These are phyloP conservation scores for Byssoonygena ceratinophila DNA, from an alignment of 2,329 filamentous ascomycete species.

Conservation along the genomic window DNA sequence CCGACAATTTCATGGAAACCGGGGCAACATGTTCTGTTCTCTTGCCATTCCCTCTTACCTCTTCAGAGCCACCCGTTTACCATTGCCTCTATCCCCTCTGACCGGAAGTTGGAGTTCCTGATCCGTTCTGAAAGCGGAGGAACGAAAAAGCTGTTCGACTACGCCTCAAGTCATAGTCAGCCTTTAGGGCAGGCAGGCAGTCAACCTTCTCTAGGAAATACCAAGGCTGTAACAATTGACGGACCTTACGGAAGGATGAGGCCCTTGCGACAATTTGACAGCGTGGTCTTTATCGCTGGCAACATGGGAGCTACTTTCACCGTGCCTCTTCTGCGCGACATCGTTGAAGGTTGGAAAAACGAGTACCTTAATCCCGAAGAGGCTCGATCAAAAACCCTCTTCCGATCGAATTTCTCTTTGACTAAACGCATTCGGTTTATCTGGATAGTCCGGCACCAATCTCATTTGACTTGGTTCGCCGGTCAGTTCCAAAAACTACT, in stretches of 20 bases:
- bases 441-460: constrained; percentile 49
- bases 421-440: constrained; percentile 45
- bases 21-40: constrained; percentile 54
- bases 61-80: constrained; percentile 57
- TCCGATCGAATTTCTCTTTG: constrained; percentile 1
- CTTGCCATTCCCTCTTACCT: constrained; percentile 46
- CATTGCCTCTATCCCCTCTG: constrained; percentile 47
- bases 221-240: constrained; percentile 40
- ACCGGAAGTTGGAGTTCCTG: constrained; percentile 47
- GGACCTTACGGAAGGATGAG: constrained; percentile 45
- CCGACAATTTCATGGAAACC: constrained; percentile 49
- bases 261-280: constrained; percentile 50
- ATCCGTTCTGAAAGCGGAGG: constrained; percentile 46
- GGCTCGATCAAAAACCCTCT: background rate
- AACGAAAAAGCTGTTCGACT: constrained; percentile 42
- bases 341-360: constrained; percentile 40
- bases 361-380: constrained; percentile 20
- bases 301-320: constrained; percentile 52
- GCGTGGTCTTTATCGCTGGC: constrained; percentile 49
- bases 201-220: background rate
- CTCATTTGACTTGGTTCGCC: constrained; percentile 45
- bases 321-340: constrained; percentile 46
- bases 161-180: constrained; percentile 37
- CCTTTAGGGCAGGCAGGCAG: constrained; percentile 17
- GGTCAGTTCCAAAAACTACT: constrained; percentile 40